These are phyloP conservation scores for Manihot esculenta DNA, from an alignment of 441 rosid genomes.

Conservation along the genomic window DNA sequence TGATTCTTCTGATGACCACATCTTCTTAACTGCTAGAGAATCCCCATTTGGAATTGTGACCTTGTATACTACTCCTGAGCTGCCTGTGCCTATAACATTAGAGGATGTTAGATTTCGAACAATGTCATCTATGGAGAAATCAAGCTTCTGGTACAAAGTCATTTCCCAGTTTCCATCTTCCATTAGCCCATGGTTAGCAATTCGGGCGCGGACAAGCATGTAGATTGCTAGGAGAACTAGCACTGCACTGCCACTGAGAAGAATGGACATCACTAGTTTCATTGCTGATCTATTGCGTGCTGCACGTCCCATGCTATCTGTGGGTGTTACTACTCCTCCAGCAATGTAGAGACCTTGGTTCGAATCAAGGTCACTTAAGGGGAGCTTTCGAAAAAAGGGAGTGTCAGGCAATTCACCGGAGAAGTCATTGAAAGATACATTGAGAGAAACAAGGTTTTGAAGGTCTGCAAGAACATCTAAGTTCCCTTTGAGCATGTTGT, in stretches of 20 bases:
- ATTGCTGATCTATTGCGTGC: constrained; percentile 48
- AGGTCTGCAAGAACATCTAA: constrained; percentile 57
- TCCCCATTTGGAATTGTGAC: constrained; percentile 67
- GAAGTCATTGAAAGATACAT: constrained; percentile 81
- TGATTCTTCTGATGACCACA: constrained; percentile 87
- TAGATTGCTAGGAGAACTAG: constrained; percentile 63
- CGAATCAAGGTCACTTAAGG: constrained; percentile 66
- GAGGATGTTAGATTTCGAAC: constrained; percentile 62
- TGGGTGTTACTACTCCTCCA: constrained; percentile 41
- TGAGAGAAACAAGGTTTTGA: constrained; percentile 80
- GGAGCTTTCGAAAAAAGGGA: constrained; percentile 71
- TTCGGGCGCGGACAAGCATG: constrained; percentile 44
- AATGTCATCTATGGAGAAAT: constrained; percentile 68
- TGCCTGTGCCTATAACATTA: constrained; percentile 89
- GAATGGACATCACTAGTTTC: constrained; percentile 64
- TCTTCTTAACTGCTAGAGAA: constrained; percentile 83
- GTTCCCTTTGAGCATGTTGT: constrained; percentile 67
- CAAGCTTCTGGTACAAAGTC: constrained; percentile 79
- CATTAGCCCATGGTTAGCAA: constrained; percentile 31
- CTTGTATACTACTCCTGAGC: constrained; percentile 91
- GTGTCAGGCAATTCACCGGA: constrained; percentile 82
- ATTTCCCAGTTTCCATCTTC: constrained; percentile 68
- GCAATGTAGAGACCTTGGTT: constrained; percentile 67
- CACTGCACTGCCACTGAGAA: constrained; percentile 58
- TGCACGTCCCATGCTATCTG: constrained; percentile 31